Conservation (phyloP, 805 yeast genomes). For the Metschnikowia orientalis region DNA sequence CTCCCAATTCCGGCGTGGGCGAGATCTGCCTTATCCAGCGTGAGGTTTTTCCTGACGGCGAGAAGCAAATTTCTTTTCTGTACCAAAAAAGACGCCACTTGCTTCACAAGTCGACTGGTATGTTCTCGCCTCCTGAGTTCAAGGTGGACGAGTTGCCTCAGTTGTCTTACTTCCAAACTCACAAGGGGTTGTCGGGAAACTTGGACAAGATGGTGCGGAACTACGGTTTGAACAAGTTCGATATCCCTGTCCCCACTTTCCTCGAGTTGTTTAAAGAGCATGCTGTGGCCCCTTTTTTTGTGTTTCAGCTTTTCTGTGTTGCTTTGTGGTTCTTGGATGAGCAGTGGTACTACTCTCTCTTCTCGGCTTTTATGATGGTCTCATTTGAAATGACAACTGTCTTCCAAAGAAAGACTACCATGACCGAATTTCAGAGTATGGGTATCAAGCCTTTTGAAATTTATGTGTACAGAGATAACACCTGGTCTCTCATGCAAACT, state of each 20-base stretch:
- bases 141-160: constrained; percentile 58
- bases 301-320: constrained; percentile 93
- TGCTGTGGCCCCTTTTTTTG: constrained; percentile 97
- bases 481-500: constrained; percentile 70
- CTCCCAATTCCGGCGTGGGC: constrained; percentile 81
- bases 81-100: constrained; percentile 92
- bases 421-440: constrained; percentile 95
- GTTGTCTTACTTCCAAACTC: constrained; percentile 51
- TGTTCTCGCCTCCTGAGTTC: constrained; percentile 80
- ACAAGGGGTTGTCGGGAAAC: constrained; percentile 55
- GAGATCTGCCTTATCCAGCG: constrained; percentile 66
- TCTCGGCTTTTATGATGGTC: constrained; percentile 86
- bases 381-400: constrained; percentile 93
- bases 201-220: constrained; percentile 45
- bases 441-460: constrained; percentile 88
- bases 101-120: constrained; percentile 47
- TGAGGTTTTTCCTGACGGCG: constrained; percentile 51
- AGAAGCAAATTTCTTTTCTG: constrained; percentile 62
- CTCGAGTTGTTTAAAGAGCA: constrained; percentile 90
- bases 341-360: constrained; percentile 91
- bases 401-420: constrained; percentile 89
- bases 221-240: constrained; percentile 85
- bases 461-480: constrained; percentile 61
- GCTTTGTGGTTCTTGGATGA: constrained; percentile 96
- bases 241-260: constrained; percentile 92